Evolutionary conservation across 495 filamentous ascomycete genomes (phyloP), one percentile per base, ranked within the genome.

Genomic region (Annulohypoxylon bovei): DNA sequence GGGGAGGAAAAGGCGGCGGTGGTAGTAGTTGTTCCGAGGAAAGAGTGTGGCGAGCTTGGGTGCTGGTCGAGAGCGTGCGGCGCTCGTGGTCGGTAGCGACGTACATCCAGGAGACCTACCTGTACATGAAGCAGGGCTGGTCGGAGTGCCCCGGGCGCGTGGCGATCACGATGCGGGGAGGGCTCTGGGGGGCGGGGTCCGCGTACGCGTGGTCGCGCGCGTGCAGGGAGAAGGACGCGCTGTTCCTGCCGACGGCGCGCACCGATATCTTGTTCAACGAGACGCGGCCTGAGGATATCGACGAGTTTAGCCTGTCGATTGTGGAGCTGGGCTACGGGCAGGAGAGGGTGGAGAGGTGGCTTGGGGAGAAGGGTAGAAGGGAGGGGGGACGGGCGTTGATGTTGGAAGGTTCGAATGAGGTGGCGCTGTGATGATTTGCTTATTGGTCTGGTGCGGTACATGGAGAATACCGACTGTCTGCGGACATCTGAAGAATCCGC

Each of bases 21-120:
- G 8, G 8, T 11, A 23, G 46, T 14, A 4, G 16, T 1, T 50
- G 27, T 20, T 49, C 65, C 4, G 52, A 58, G 6, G 59, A 63
- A 12, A 50, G 23, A 2, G 76, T 82, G 11, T 81, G 76, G 68
- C 78, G 75, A 8, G 78, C 81, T 1, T 83, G 79, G 65, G 75
- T 83, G 25, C 37, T 77, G 0, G 61, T 78, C 3, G 80, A 82
- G 72, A 79, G 75, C 18, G 71, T 76, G 11, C 71, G 80, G 14
- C 74, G 80, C 27, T 72, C 70, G 23, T 81, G 75, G 59, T 50
- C 76, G 22, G 52, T 74, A 7, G 69, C 74, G 0, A 68, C 35
- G 11, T 65, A 60, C 42, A 40, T 76, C 35, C 72, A 72, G 47
- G 61, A 65, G 22, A 71, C 71, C 1, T 82, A 80, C 55, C 32